Conservation (phyloP, 345 rosid genomes). For the Pelargonium nanum region DNA sequence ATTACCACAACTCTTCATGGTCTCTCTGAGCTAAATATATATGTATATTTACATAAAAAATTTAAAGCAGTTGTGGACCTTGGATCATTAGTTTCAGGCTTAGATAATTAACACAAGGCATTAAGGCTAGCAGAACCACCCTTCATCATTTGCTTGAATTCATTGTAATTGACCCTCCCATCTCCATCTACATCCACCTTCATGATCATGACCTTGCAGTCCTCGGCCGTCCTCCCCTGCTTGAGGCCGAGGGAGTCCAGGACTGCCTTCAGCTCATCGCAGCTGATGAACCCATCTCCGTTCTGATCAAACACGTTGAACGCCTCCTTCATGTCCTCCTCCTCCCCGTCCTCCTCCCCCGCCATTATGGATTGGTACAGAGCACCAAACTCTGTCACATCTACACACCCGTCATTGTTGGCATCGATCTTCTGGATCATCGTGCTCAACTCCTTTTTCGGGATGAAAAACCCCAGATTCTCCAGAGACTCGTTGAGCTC, state of each 20-base stretch:
- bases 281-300: constrained; percentile 79
- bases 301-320: constrained; percentile 80
- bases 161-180: constrained; percentile 32
- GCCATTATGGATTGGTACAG: constrained; percentile 48
- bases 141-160: constrained; percentile 56
- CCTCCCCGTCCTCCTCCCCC: constrained; percentile 42
- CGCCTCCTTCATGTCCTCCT: constrained; percentile 71
- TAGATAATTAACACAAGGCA: constrained; percentile 20
- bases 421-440: constrained; percentile 17
- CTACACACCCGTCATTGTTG: constrained; percentile 22
- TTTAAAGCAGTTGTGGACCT: not conserved
- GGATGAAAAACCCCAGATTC: constrained; percentile 60
- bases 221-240: constrained; percentile 22
- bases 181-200: constrained; percentile 47
- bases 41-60: not conserved
- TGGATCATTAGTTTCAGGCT: too few relatives aligned
- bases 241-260: constrained; percentile 62
- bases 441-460: constrained; percentile 42
- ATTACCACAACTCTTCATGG: too few relatives aligned
- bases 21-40: too few relatives aligned
- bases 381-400: constrained; percentile 60
- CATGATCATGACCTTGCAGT: constrained; percentile 24
- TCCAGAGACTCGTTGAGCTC: constrained; percentile 57
- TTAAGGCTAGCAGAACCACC: constrained; percentile 29
- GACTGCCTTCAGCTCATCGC: constrained; percentile 63